Conservation (phyloP, 192 early-diverging fungal genomes). For the Podila clonocystis region DNA sequence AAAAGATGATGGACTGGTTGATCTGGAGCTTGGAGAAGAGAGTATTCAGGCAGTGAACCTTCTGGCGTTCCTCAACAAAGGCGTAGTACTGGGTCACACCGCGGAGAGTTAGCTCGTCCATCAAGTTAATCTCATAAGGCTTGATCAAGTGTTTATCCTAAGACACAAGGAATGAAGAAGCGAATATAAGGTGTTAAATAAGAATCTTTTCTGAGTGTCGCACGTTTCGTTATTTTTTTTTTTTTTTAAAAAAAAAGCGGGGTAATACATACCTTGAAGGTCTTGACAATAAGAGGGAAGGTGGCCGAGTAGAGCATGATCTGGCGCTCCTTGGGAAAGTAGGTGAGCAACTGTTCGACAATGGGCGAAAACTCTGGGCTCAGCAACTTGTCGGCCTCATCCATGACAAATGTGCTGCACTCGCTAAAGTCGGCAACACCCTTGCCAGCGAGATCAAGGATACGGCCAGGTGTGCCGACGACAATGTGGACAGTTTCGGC, state of each 20-base stretch:
- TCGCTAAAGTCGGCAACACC: constrained; percentile 92
- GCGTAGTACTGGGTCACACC: constrained; percentile 99
- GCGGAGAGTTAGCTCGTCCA: constrained; percentile 98
- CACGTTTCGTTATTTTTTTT: no score
- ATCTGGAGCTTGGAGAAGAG: constrained; percentile 99
- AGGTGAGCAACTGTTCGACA: constrained; percentile 95
- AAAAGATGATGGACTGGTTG: constrained; percentile 99
- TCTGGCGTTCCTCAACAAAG: constrained; percentile 98
- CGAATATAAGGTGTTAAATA: background rate
- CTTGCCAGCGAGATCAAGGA: constrained; percentile 96
- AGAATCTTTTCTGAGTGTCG: background rate
- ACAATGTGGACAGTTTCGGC: constrained; percentile 94
- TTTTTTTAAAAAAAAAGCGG: background rate
- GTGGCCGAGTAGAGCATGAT: constrained; percentile 98
- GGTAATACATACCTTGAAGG: constrained; percentile 74
- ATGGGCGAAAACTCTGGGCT: constrained; percentile 99
- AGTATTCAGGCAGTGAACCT: constrained; percentile 95
- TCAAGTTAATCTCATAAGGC: constrained; percentile 99
- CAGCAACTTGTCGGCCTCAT: constrained; percentile 98
- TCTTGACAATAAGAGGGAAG: constrained; percentile 98
- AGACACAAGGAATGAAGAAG: background rate
- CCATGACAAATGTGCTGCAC: constrained; percentile 95
- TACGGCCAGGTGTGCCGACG: constrained; percentile 97
- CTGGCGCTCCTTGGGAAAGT: constrained; percentile 89
- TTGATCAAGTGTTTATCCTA: constrained; percentile 92